A percentile compares a stretch with the other conserved stretches of the same genome.
phyloP scores from a whole-genome alignment of 768 basidiomycete genomes.

The Amanita rubescens region DNA sequence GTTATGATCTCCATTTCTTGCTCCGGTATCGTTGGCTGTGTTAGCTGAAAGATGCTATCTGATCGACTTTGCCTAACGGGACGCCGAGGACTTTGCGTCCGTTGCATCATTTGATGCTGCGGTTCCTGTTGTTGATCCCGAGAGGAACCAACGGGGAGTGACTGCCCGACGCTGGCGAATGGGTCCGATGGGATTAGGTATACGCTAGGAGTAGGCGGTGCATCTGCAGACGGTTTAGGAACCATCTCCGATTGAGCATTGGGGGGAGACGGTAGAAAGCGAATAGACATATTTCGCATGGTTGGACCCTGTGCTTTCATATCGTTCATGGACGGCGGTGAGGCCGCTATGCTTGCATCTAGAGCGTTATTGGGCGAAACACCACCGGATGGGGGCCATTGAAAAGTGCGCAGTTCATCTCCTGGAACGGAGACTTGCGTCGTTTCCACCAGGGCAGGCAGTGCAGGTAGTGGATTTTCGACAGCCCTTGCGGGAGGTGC shows the following conservation, averaged over 20 bases:
- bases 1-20: constrained; percentile 1
- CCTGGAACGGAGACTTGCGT: neutral
- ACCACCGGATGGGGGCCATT: neutral
- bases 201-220: neutral
- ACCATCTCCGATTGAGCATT: neutral
- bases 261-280: neutral
- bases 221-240: neutral
- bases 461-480: neutral
- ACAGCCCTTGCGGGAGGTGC: too few relatives aligned
- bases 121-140: neutral
- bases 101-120: neutral
- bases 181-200: neutral
- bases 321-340: neutral
- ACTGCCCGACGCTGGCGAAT: neutral
- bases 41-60: neutral
- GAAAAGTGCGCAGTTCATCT: neutral
- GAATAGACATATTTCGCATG: neutral
- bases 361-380: neutral
- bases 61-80: neutral
- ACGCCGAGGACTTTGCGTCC: neutral
- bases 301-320: neutral
- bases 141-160: neutral
- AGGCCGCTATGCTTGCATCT: neutral
- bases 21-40: neutral
- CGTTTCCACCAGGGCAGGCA: neutral